These are phyloP conservation scores for Neurospora sp. DNA, from an alignment of 495 filamentous ascomycete genomes.

Conservation along the genomic window DNA sequence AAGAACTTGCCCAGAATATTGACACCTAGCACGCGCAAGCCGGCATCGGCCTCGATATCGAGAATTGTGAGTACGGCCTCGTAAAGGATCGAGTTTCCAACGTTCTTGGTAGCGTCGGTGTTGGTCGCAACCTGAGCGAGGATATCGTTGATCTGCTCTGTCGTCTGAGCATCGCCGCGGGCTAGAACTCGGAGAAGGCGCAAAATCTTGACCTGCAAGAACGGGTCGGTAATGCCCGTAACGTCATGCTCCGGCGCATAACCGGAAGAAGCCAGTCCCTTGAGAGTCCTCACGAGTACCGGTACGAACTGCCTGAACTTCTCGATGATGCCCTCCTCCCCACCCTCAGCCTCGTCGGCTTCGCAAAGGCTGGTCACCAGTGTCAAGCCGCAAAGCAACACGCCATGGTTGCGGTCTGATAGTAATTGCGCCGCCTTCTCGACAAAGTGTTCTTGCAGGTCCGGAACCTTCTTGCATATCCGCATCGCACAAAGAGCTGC, in stretches of 20 bases:
- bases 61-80: conserved; percentile 95
- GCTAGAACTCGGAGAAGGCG: conserved; percentile 75
- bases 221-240: conserved; percentile 96
- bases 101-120: conserved; percentile 96
- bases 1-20: conserved; percentile 98
- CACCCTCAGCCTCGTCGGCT: conserved; percentile 81
- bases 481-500: conserved; percentile 99
- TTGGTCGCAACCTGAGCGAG: conserved; percentile 97
- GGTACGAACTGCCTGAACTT: conserved; percentile 75
- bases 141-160: conserved; percentile 97
- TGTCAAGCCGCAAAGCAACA: conserved; percentile 84
- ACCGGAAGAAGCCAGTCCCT: conserved; percentile 83
- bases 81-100: conserved; percentile 95
- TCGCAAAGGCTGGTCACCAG: conserved; percentile 88
- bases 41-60: conserved; percentile 95
- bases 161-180: conserved; percentile 78
- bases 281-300: conserved; percentile 78
- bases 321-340: conserved; percentile 75
- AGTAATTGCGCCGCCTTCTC: conserved; percentile 88
- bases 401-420: conserved; percentile 86
- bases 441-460: conserved; percentile 92
- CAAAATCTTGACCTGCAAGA: conserved; percentile 93
- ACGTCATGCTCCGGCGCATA: conserved; percentile 98
- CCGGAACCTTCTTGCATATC: conserved; percentile 94
- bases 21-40: conserved; percentile 84